phyloP scores from a whole-genome alignment of 176 grass and related monocot species.

The Alopecurus myosuroides region DNA sequence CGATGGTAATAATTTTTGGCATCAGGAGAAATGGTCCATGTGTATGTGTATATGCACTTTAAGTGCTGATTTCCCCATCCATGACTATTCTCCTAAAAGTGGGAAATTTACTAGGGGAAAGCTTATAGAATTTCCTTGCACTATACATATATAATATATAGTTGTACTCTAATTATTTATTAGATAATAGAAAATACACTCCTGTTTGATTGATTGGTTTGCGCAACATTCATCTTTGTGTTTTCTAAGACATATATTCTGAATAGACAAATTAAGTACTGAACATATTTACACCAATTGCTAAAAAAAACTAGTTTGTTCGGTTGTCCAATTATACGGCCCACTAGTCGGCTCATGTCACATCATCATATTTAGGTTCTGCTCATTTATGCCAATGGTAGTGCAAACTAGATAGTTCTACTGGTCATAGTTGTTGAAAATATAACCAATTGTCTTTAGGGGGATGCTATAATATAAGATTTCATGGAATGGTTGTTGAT shows the following conservation, averaged over 20 bases:
- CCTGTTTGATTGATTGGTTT: background rate
- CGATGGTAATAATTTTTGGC: background rate
- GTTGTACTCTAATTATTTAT: background rate
- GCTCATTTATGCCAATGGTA: background rate
- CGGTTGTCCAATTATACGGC: background rate
- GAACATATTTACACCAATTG: too few relatives aligned
- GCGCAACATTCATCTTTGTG: background rate
- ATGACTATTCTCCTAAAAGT: background rate
- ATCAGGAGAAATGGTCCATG: background rate
- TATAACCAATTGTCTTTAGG: background rate
- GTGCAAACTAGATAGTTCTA: background rate
- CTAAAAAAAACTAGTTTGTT: background rate
- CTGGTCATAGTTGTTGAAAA: background rate
- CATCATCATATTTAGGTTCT: too few relatives aligned
- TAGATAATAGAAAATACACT: too few relatives aligned
- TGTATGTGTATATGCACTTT: background rate
- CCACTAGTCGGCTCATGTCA: background rate
- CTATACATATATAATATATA: background rate
- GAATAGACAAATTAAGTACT: too few relatives aligned
- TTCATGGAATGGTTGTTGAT: too few relatives aligned
- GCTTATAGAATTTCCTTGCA: background rate
- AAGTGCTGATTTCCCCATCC: background rate
- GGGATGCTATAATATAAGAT: too few relatives aligned
- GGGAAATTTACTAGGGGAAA: background rate
- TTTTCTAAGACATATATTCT: background rate